Evolutionary conservation across 2,329 filamentous ascomycete species (phyloP).

Genomic region (Coleophoma eucalyptorum): DNA sequence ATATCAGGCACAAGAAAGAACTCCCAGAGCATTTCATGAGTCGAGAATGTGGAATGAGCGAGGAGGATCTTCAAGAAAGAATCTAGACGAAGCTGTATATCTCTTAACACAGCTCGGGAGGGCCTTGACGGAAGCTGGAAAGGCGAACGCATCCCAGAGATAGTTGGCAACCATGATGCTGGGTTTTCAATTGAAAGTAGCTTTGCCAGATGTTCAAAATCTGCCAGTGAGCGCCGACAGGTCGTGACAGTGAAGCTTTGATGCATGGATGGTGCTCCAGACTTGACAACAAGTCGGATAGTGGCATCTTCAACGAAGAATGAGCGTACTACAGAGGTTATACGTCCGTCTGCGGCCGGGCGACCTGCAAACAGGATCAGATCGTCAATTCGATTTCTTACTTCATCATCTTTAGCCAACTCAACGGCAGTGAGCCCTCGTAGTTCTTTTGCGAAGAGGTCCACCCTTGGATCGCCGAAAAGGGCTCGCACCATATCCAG

Average conservation of each 20-base stretch:
- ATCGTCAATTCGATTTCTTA: slow-evolving; percentile 94
- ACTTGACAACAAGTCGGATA: slow-evolving; percentile 89
- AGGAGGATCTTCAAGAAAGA: slow-evolving; percentile 85
- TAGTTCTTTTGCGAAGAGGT: slow-evolving; percentile 77
- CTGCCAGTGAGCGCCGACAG: slow-evolving; percentile 78
- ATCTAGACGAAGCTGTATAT: slow-evolving; percentile 83
- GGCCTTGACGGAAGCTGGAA: slow-evolving; percentile 93
- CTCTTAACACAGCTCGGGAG: slow-evolving; percentile 79
- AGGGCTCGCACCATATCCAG: slow-evolving; percentile 88
- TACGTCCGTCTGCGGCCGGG: slow-evolving; percentile 70
- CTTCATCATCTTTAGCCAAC: slow-evolving; percentile 95
- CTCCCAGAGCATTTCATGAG: slow-evolving; percentile 97
- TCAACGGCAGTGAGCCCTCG: slow-evolving; percentile 92
- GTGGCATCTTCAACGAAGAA: slow-evolving; percentile 98
- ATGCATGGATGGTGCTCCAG: slow-evolving; percentile 77
- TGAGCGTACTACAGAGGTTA: slow-evolving; percentile 88
- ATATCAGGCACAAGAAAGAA: slow-evolving; percentile 97
- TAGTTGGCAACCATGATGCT: slow-evolving; percentile 86
- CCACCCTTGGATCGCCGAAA: slow-evolving; percentile 84
- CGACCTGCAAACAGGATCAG: slow-evolving; percentile 77
- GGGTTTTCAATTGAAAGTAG: slow-evolving; percentile 87
- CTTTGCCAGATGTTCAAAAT: slow-evolving; percentile 87
- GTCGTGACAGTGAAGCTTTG: slow-evolving; percentile 92
- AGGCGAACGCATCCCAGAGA: slow-evolving; percentile 75
- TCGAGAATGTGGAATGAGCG: slow-evolving; percentile 86